These are phyloP conservation scores for Apiotrichum mycotoxinovorans DNA, from an alignment of 1,284 basidiomycete genomes.

Conservation along the genomic window DNA sequence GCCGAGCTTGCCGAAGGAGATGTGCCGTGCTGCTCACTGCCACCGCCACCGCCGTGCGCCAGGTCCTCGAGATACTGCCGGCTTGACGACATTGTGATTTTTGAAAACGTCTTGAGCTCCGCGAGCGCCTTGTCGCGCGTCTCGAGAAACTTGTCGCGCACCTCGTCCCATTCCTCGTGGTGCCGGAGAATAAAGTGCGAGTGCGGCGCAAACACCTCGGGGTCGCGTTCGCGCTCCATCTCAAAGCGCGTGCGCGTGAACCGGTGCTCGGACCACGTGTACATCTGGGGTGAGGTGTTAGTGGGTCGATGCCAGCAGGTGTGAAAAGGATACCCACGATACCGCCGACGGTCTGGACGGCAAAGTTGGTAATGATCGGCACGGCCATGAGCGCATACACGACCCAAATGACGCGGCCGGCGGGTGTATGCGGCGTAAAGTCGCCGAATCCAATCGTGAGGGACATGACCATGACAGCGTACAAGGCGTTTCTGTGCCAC, in stretches of 20 bases:
- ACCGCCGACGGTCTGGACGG: constrained; percentile 50
- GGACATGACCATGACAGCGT: constrained; percentile 41
- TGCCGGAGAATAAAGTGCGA: constrained; percentile 38
- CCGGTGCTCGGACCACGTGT: constrained; percentile 20
- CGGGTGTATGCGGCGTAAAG: constrained; percentile 35
- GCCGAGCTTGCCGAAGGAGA: no score
- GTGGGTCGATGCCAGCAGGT: no score
- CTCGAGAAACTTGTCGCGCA: constrained; percentile 19
- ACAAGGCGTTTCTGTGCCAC: constrained; percentile 29
- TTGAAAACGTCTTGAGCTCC: not conserved
- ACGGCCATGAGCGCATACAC: constrained; percentile 51
- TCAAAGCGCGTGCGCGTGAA: constrained; percentile 11
- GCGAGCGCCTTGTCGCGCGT: constrained; percentile 3
- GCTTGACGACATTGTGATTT: constrained; percentile 3
- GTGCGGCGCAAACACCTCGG: constrained; percentile 44
- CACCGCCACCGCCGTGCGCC: not conserved
- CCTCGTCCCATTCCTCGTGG: constrained; percentile 32
- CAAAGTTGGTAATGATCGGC: constrained; percentile 53
- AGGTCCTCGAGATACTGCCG: not conserved
- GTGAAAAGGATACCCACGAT: constrained; percentile 30
- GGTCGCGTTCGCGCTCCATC: constrained; percentile 19
- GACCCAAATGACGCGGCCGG: constrained; percentile 47
- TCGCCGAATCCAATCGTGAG: constrained; percentile 50
- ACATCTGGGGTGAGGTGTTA: constrained; percentile 11
- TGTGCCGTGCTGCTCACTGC: no score